Evolutionary conservation across 768 basidiomycete genomes (phyloP), one percentile per base, ranked within the genome.

Genomic region (Termitomyces sp.): DNA sequence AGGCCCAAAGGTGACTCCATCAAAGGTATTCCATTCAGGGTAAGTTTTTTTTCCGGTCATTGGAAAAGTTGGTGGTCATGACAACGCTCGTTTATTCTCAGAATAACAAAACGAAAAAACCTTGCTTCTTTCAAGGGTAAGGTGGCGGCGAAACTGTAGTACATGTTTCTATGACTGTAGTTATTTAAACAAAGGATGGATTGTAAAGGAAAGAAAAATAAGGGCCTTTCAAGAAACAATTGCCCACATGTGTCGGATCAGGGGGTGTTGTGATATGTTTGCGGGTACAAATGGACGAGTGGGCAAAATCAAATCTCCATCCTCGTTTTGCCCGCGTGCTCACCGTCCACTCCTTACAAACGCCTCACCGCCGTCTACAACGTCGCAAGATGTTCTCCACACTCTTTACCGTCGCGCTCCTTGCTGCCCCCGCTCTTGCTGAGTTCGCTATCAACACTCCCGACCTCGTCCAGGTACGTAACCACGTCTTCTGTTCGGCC

Each of bases 361-460:
- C 68, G 57, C 62, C 66, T 45, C 61, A 63, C 62, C 63, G 55
- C 58, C 64, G 60, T 52, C 37, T 65, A 66, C 69, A 71, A 66
- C 67, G 62, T 59, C 64, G n/a, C 72, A 81, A 71, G 73, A 93
- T 92, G 91, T 86, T 85, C 82, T 75, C 83, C 77, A 89, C 91
- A 75, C 74, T 92, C 89, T 52, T 90, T 89, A 80, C 81, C 59
- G 69, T 83, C 75, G 78, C 87, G 67, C 82, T 91, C 85, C 73
- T 91, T 76, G 72, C 80, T 67, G 68, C 76, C 64, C 74, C 85
- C 70, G 79, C 80, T 70, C 64, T 80, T 54, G 85, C 89, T 57
- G 76, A 72, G 20, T 80, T 90, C 63, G 67, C 72, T 42, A 74
- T 91, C 65, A 67, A 65, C 62, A 81, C 81, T 26, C 86, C 88